Evolutionary conservation across 2,329 filamentous ascomycete genomes (phyloP).

Genomic region (Colletotrichum destructivum): DNA sequence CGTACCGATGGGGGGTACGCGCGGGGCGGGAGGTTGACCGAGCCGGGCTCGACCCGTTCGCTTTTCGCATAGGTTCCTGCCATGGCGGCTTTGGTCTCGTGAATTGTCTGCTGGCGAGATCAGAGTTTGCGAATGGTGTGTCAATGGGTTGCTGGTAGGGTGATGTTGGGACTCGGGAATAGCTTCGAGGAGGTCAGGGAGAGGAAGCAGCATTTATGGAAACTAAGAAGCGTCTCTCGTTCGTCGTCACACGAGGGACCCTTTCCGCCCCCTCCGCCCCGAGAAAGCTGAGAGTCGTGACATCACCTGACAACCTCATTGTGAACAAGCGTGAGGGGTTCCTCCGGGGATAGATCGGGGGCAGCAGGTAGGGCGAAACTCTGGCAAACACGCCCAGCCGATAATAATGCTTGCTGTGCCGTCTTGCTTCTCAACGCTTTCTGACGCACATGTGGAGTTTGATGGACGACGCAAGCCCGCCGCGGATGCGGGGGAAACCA

Average conservation of each 20-base stretch:
- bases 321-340: slow-evolving; percentile 24
- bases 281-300: slow-evolving; percentile 31
- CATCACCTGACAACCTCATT: slow-evolving; percentile 26
- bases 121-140: background rate
- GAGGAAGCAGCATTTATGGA: slow-evolving; percentile 9
- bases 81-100: slow-evolving; percentile 18
- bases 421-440: slow-evolving; percentile 21
- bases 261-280: slow-evolving; percentile 16
- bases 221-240: no score
- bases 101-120: no score
- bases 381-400: background rate
- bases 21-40: slow-evolving; percentile 66
- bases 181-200: background rate
- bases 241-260: background rate
- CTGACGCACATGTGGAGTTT: background rate
- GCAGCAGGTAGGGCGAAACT: slow-evolving; percentile 9
- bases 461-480: slow-evolving; percentile 13
- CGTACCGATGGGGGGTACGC: slow-evolving; percentile 55
- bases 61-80: slow-evolving; percentile 13
- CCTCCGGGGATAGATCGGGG: slow-evolving; percentile 35
- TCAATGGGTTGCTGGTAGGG: background rate
- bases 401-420: slow-evolving; percentile 7
- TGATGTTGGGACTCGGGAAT: background rate
- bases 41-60: slow-evolving; percentile 59
- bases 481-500: background rate